Base-by-base conservation (phyloP, 352 stramenopile genomes). In the Pythium biforme region DNA sequence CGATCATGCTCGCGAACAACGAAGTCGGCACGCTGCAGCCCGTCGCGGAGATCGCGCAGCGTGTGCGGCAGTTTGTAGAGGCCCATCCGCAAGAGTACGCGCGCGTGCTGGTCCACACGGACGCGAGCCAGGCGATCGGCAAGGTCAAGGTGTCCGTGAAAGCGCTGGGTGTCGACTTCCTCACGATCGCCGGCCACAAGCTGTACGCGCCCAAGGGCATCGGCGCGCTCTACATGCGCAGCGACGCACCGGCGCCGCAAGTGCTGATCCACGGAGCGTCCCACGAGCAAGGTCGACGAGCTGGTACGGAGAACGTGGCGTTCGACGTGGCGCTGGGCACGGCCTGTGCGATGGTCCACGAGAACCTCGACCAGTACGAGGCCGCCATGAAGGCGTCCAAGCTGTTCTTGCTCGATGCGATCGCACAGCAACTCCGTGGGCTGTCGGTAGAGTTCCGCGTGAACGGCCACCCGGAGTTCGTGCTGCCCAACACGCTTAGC, bases 1-100 rank as follows among this genome's bases (percentile, higher is more conserved):
- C 96, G 1, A 66, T 99, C 49, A 99, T 99, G 96, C 84, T 98
- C 20, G 96, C 96, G n/a, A 99, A 99, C 71, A 99, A 99, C 71
- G 97, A 99, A 80, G 90, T 98, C 29, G 96, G 96, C 33, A 94
- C 95, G 26, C 72, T 99, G 25, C 94, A 99, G 74, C 96, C 96
- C 4, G 88, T 99, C 20, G 77, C 79, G 0, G 81, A 96, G 46
- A 96, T 99, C 47, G 20, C 37, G 46, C 69, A 66, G 46, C 72
- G 70, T 47, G 73, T 70, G 15, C 57, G 64, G 10, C 57, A 75
- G 10, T 55, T 74, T 25, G 51, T 67, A n/a, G 34, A 41, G 7
- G 8, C 19, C 4, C 61, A 55, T 40, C 15, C 43, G 15, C 19
- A 68, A 19, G 23, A 58, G 27, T 62, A 58, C 20, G 9, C 19